These are phyloP conservation scores for Nothophoma quercina DNA, from an alignment of 2,329 filamentous ascomycete species.

Conservation along the genomic window DNA sequence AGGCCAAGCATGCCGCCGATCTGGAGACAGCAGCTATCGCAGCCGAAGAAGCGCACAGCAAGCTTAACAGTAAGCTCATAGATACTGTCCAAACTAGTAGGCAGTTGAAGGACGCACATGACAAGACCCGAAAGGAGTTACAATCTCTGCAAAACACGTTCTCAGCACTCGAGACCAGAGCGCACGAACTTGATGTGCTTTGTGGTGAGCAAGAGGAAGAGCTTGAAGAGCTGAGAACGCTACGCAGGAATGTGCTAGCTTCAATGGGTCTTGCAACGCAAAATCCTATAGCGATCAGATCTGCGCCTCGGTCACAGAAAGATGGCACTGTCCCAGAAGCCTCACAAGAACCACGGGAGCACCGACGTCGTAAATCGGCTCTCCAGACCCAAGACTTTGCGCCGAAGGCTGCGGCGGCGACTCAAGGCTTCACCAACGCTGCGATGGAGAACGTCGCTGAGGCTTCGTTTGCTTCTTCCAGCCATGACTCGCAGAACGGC, in stretches of 20 bases:
- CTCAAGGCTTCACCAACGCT: constrained; percentile 19
- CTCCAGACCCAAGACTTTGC: constrained; percentile 18
- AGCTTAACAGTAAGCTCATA: constrained; percentile 29
- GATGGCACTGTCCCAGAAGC: constrained; percentile 20
- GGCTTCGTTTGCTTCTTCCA: constrained; percentile 33
- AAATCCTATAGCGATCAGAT: constrained; percentile 17
- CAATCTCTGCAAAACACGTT: constrained; percentile 26
- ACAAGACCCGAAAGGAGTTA: constrained; percentile 25
- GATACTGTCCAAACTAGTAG: constrained; percentile 14
- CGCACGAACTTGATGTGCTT: constrained; percentile 36
- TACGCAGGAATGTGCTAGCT: constrained; percentile 35
- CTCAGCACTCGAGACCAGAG: constrained; percentile 27
- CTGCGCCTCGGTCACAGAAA: constrained; percentile 22
- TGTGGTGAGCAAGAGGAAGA: constrained; percentile 42
- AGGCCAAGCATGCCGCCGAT: constrained; percentile 26
- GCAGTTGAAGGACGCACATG: constrained; percentile 18
- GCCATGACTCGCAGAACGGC: constrained; percentile 26
- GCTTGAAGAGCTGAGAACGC: constrained; percentile 34
- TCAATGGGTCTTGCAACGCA: constrained; percentile 32
- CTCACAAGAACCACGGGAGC: constrained; percentile 22
- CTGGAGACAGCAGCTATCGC: constrained; percentile 23
- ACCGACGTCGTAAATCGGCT: constrained; percentile 36
- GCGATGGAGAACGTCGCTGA: constrained; percentile 29
- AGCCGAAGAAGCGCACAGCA: constrained; percentile 22
- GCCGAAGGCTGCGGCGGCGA: not conserved